Evolutionary conservation across 345 rosid genomes (phyloP).

Genomic region (Toxicodendron radicans): DNA sequence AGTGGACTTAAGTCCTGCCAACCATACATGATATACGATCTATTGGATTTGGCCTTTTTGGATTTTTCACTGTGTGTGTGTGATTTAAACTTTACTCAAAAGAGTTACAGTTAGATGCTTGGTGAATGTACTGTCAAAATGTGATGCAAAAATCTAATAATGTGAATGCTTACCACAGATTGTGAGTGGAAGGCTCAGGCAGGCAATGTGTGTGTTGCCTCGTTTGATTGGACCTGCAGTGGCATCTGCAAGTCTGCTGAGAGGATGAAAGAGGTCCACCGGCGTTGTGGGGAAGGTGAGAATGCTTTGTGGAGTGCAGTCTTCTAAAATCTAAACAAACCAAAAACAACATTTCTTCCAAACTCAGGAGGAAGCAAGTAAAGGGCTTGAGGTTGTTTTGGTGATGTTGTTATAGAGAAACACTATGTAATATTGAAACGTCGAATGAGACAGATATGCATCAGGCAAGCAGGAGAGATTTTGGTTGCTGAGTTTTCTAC

Average conservation of each 20-base stretch:
- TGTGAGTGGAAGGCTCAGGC: slow-evolving; percentile 99
- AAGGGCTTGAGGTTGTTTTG: neutral
- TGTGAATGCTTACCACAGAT: slow-evolving; percentile 40
- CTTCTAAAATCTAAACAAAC: slow-evolving; percentile 35
- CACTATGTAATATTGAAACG: neutral
- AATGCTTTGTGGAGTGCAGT: slow-evolving; percentile 69
- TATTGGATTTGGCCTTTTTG: neutral
- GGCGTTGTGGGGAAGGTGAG: slow-evolving; percentile 87
- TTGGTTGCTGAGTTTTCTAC: slow-evolving; percentile 26
- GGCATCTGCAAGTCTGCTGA: slow-evolving; percentile 88
- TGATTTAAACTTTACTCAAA: neutral
- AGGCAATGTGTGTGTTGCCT: slow-evolving; percentile 84
- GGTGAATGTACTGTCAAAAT: neutral
- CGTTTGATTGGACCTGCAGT: slow-evolving; percentile 90
- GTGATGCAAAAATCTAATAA: neutral
- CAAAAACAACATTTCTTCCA: slow-evolving; percentile 23
- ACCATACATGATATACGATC: neutral
- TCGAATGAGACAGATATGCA: slow-evolving; percentile 19
- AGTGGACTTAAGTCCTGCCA: neutral
- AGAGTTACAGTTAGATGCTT: neutral
- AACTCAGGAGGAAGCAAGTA: slow-evolving; percentile 35
- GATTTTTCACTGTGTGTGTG: neutral
- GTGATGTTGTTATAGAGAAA: slow-evolving; percentile 15
- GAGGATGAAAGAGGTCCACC: slow-evolving; percentile 84
- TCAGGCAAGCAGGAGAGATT: slow-evolving; percentile 7